Conservation (phyloP, 805 yeast genomes). For the Cyberlindnera mrakii region DNA sequence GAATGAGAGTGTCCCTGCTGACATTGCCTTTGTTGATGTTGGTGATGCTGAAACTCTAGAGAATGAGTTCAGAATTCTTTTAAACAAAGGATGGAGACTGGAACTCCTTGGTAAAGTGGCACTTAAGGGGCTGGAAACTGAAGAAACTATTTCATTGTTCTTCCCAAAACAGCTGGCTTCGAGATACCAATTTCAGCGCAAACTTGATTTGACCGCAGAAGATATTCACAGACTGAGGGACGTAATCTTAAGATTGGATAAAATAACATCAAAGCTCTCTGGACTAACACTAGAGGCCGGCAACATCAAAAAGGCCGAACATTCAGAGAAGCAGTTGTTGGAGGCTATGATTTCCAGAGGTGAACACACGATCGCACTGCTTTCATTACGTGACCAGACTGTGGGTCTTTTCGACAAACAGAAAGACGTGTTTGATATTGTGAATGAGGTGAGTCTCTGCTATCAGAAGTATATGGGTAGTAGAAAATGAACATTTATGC, state of each 20-base stretch:
- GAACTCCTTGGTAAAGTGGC: slow-evolving; percentile 79
- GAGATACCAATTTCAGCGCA: slow-evolving; percentile 43
- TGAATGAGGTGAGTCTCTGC: slow-evolving; percentile 11
- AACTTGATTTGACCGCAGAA: slow-evolving; percentile 32
- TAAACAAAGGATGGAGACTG: slow-evolving; percentile 62
- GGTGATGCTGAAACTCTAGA: slow-evolving; percentile 53
- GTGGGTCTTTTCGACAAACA: slow-evolving; percentile 18
- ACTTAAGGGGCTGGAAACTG: slow-evolving; percentile 90
- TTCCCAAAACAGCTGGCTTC: slow-evolving; percentile 63
- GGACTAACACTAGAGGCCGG: slow-evolving; percentile 30
- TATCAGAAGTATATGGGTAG: slow-evolving; percentile 1
- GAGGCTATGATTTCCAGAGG: slow-evolving; percentile 65
- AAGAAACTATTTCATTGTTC: slow-evolving; percentile 75
- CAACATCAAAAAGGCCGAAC: slow-evolving; percentile 32
- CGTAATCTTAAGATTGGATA: slow-evolving; percentile 52
- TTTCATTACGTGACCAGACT: slow-evolving; percentile 36
- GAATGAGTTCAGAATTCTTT: slow-evolving; percentile 56
- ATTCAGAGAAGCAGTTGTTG: slow-evolving; percentile 40
- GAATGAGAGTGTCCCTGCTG: slow-evolving; percentile 20
- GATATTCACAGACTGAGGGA: slow-evolving; percentile 46
- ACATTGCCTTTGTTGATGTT: slow-evolving; percentile 37
- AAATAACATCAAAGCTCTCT: slow-evolving; percentile 43
- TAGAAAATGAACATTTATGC: not conserved
- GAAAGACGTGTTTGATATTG: slow-evolving; percentile 16
- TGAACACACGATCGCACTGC: slow-evolving; percentile 48